Base-by-base conservation (phyloP, 345 rosid species). In the Ceriops decandra region DNA sequence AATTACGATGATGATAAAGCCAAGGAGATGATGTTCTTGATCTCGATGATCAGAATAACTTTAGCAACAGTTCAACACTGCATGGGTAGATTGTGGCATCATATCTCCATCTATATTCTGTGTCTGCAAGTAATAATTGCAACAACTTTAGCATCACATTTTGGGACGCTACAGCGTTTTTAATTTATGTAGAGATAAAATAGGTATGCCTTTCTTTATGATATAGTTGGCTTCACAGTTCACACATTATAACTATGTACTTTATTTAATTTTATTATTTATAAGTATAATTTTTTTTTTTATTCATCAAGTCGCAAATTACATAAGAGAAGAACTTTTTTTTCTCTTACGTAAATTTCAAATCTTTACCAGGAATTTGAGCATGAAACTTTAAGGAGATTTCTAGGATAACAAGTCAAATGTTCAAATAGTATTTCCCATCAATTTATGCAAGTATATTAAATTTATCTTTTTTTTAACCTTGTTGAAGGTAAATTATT, bases 81-180 rank as follows among this genome's bases (percentile, higher is more conserved):
- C 67, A 60, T 38, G 60, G 53, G 38, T 53, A 38, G 46, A 70
- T 38, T 42, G 52, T 6, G 17, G 38, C 35, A 54, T 36, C 74
- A 54, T 70, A 11, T 62, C 64, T 7, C 63, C 4, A 2, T 15
- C n/a, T 32, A 21, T 11, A 19, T 68, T 24, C 54, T 54, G 3
- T 70, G 3, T 63, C 57, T 16, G 16, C 17, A 24, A 19, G 27
- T 32, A 60, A 72, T 66, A 66, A 72, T 33, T 56, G 6, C 70
- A 59, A 57, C 56, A 71, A 57, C 62, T 72, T 47, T 56, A 24
- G 20, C 59, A 38, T 26, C 22, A 19, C 0, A 26, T 36, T 26
- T 36, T 5, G 6, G 31, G n/a, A 63, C 21, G 42, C 22, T 30
- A 63, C 56, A 46, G 33, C 30, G 21, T 30, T 42, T 30, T 42